phyloP scores from a whole-genome alignment of 164 flowering plant genomes.

The Vitis cinerea region DNA sequence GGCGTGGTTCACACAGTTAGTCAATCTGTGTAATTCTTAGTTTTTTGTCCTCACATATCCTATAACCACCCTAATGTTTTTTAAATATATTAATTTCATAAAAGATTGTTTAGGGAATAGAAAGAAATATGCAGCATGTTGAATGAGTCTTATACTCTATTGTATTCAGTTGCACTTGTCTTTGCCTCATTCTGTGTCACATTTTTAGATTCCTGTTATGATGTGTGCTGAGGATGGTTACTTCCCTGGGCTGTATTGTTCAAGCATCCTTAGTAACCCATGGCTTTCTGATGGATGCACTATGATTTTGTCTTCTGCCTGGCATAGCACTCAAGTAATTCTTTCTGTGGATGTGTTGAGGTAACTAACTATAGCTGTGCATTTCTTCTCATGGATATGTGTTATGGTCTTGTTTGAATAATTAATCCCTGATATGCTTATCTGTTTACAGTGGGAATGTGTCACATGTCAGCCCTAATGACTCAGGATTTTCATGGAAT shows the following conservation, averaged over 20 bases:
- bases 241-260: constrained; percentile 88
- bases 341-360: constrained; percentile 77
- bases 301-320: constrained; percentile 70
- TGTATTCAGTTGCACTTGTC: not conserved
- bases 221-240: constrained; percentile 63
- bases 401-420: not conserved
- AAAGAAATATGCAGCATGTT: not conserved
- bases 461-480: constrained; percentile 58
- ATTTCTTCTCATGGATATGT: not conserved
- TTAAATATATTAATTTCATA: not conserved
- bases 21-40: not conserved
- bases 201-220: constrained; percentile 73
- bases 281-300: constrained; percentile 94
- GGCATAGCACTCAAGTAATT: constrained; percentile 75
- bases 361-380: constrained; percentile 48
- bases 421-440: constrained; percentile 8
- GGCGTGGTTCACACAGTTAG: constrained; percentile 1
- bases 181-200: not conserved
- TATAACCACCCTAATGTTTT: no score
- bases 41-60: not conserved
- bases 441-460: constrained; percentile 58
- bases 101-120: not conserved
- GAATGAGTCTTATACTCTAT: not conserved
- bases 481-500: constrained; percentile 68
- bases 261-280: constrained; percentile 52